A percentile compares a stretch with the other conserved stretches of the same genome.
phyloP scores from a whole-genome alignment of 306 rosid genomes.

The Mucuna pruriens region DNA sequence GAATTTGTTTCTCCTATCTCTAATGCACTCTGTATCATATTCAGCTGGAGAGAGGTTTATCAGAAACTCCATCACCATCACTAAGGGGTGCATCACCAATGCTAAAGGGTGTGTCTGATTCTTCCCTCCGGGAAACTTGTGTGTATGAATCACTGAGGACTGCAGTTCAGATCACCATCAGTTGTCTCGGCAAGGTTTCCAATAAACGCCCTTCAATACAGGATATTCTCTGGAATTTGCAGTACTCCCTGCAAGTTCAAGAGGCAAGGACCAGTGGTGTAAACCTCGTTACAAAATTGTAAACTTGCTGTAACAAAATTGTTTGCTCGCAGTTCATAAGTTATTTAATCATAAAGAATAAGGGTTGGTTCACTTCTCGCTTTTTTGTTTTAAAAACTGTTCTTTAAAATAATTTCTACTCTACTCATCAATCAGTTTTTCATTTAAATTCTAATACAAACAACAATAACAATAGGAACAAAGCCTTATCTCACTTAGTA shows the following conservation, averaged over 20 bases:
- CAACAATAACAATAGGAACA: too few species aligned
- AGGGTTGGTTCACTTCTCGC: neutral
- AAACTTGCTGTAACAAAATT: neutral
- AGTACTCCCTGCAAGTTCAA: slow-evolving; percentile 90
- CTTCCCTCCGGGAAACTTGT: slow-evolving; percentile 60
- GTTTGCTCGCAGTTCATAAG: slow-evolving; percentile 7
- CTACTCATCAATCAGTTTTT: too few species aligned
- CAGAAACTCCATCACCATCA: slow-evolving; percentile 53
- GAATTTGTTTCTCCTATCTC: neutral
- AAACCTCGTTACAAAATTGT: slow-evolving; percentile 49
- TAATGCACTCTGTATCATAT: slow-evolving; percentile 7
- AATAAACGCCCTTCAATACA: slow-evolving; percentile 85
- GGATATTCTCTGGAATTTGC: slow-evolving; percentile 88
- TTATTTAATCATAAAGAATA: slow-evolving; percentile 14
- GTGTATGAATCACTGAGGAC: slow-evolving; percentile 77
- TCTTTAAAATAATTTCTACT: neutral
- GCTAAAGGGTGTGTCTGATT: slow-evolving; percentile 46
- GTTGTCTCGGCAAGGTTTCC: slow-evolving; percentile 66
- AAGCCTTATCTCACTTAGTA: too few species aligned
- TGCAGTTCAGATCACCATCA: slow-evolving; percentile 65
- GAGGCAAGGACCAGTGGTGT: slow-evolving; percentile 86
- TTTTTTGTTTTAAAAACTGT: neutral
- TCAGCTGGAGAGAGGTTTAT: slow-evolving; percentile 70
- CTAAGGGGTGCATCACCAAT: slow-evolving; percentile 42
- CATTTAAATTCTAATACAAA: too few species aligned